Evolutionary conservation across 2,329 filamentous ascomycete species (phyloP).

Genomic region (Ophiostoma quercus): DNA sequence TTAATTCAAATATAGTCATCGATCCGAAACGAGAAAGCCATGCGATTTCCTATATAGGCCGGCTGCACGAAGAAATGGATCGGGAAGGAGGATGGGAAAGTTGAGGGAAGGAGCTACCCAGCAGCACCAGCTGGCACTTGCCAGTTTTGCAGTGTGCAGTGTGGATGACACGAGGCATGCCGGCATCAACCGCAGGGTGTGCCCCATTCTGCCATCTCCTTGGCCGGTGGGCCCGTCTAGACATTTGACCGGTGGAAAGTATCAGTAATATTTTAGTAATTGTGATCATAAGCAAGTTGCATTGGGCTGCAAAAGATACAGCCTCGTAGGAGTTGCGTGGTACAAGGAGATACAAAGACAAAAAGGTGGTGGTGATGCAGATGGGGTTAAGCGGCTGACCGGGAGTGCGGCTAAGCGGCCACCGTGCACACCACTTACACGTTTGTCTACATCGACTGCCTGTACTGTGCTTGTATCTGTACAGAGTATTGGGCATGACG

Average conservation of each 20-base stretch:
- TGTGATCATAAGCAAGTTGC: not conserved
- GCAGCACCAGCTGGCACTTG: too few species aligned
- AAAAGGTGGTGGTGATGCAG: constrained; percentile 4
- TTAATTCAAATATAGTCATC: not conserved
- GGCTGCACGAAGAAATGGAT: not conserved
- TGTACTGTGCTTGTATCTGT: not conserved
- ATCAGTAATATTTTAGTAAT: not conserved
- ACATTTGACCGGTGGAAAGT: not conserved
- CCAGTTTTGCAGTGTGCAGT: not conserved
- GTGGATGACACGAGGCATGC: constrained; percentile 1
- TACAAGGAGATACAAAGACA: not conserved
- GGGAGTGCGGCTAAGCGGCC: constrained; percentile 13
- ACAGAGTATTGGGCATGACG: too few species aligned
- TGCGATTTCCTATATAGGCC: not conserved
- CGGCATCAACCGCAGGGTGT: not conserved
- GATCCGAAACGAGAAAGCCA: constrained; percentile 4
- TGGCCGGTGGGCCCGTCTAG: constrained; percentile 3
- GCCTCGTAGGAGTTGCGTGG: not conserved
- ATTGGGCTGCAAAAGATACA: not conserved
- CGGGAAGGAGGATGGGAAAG: not conserved
- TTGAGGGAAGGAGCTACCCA: not conserved
- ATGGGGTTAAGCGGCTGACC: constrained; percentile 14
- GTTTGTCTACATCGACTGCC: not conserved
- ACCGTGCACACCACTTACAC: not conserved
- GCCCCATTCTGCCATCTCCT: not conserved